A percentile compares a stretch with the other conserved stretches of the same genome.
Evolutionary conservation across 805 yeast species (phyloP).

Genomic region (Kazachstania martiniae): DNA sequence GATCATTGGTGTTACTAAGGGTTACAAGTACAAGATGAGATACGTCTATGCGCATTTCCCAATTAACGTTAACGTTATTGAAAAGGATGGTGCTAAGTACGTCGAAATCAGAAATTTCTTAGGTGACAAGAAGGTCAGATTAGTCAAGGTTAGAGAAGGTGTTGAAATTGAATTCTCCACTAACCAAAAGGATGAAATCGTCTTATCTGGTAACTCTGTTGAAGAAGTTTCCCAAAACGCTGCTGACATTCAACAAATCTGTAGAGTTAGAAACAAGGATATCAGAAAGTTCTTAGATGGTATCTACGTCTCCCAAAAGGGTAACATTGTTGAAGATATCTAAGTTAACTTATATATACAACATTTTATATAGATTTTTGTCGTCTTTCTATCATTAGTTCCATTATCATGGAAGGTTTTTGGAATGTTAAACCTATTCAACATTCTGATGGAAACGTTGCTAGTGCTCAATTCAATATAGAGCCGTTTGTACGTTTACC

Average conservation of each 20-base stretch:
- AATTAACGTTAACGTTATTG: conserved; percentile 88
- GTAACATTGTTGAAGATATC: conserved; percentile 64
- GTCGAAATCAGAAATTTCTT: conserved; percentile 98
- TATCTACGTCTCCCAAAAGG: conserved; percentile 97
- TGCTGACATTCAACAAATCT: conserved; percentile 95
- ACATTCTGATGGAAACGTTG: conserved; percentile 10
- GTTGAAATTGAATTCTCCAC: conserved; percentile 74
- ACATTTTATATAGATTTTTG: not conserved
- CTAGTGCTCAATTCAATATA: conserved; percentile 12
- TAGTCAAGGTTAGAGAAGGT: conserved; percentile 77
- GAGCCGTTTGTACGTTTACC: too few species aligned
- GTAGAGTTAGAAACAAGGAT: conserved; percentile 99
- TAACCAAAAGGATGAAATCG: conserved; percentile 86
- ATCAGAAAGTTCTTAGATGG: conserved; percentile 99
- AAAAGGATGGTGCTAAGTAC: conserved; percentile 57
- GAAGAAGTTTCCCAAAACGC: conserved; percentile 98
- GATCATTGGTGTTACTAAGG: conserved; percentile 97
- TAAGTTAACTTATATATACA: conserved; percentile 14
- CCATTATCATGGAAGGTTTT: not conserved
- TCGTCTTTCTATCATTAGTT: not conserved
- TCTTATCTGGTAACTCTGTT: conserved; percentile 56
- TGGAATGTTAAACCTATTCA: too few species aligned
- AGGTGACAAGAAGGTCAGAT: conserved; percentile 97
- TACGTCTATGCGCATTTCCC: conserved; percentile 99
- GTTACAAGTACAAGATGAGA: conserved; percentile 99